Evolutionary conservation across 805 yeast species (phyloP), one percentile per base, ranked within the genome.

Genomic region (Cyberlindnera maclurae): DNA sequence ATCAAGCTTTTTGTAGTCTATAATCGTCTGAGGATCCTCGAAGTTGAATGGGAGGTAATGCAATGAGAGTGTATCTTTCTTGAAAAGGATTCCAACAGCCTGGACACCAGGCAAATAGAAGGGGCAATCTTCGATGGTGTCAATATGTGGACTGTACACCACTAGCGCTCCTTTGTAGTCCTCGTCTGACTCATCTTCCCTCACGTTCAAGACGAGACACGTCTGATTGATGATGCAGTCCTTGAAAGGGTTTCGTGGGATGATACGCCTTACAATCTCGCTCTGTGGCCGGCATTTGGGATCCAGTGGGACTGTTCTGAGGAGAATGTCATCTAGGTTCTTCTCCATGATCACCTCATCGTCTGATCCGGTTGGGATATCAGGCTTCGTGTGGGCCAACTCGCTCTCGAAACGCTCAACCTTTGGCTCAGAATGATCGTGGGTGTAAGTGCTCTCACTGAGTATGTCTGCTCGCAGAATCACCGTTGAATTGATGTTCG

Each of bases 161-260:
- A 88, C 75, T 37, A 85, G 57, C 1, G 77, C 65, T 3, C 77
- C 60, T 24, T 67, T 60, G 22, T 52, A 51, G 3, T 34, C 31
- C 2, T 49, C 42, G 2, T 51, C 49, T 4, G 49, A 48, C 11
- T 49, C 51, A 11, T 38, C 44, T 4, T 46, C 36, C 37, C 60
- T 45, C 27, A 59, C 48, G 4, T 64, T 63, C 55, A 70, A 61
- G 2, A 75, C 62, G 26, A 77, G 60, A 59, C 97, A 89, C 0
- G 96, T 82, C 59, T 90, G 97, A 55, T 85, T 84, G 44, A 88
- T 77, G 17, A 85, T 74, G 37, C 73, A 72, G 56, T 89, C 97
- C 51, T 85, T 82, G 55, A 75, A 78, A 0, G 96, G 95, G 53
- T 89, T 89, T 59, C 97, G 68, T 10, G 97, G 97, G n/a, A 89